Evolutionary conservation across 495 filamentous ascomycete species (phyloP).

Genomic region (Rhypophila decipiens): DNA sequence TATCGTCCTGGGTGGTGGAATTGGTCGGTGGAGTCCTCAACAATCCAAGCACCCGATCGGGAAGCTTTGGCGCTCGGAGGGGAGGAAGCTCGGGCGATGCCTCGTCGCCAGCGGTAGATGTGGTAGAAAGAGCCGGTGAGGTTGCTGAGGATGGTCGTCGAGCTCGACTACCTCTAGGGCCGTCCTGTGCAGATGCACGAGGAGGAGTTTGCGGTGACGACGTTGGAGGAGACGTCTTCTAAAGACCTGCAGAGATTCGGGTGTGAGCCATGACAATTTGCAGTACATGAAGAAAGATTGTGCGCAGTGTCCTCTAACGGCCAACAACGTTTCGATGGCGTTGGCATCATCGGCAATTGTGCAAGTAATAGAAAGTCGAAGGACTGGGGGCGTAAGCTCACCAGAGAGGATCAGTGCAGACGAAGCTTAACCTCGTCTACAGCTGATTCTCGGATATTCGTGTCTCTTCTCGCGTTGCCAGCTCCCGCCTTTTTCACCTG

Average conservation of each 20-base stretch:
- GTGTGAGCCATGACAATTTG: constrained; percentile 7
- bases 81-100: constrained; percentile 49
- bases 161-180: constrained; percentile 18
- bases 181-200: constrained; percentile 48
- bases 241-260: constrained; percentile 10
- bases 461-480: constrained; percentile 22
- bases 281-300: no score
- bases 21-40: constrained; percentile 44
- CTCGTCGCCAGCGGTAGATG: constrained; percentile 47
- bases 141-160: constrained; percentile 22
- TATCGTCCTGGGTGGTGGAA: constrained; percentile 19
- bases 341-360: not conserved
- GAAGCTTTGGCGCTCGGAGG: constrained; percentile 41
- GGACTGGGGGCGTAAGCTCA: constrained; percentile 22
- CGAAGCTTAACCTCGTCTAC: constrained; percentile 47
- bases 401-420: constrained; percentile 52
- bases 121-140: constrained; percentile 44
- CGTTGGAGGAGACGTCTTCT: constrained; percentile 47
- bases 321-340: not conserved
- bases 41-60: constrained; percentile 40
- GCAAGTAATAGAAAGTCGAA: not conserved
- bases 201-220: constrained; percentile 40
- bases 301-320: not conserved
- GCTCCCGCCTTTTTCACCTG: no score
- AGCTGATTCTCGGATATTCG: constrained; percentile 46